Base-by-base conservation (phyloP, 768 basidiomycete genomes). In the Tremella fuciformis region DNA sequence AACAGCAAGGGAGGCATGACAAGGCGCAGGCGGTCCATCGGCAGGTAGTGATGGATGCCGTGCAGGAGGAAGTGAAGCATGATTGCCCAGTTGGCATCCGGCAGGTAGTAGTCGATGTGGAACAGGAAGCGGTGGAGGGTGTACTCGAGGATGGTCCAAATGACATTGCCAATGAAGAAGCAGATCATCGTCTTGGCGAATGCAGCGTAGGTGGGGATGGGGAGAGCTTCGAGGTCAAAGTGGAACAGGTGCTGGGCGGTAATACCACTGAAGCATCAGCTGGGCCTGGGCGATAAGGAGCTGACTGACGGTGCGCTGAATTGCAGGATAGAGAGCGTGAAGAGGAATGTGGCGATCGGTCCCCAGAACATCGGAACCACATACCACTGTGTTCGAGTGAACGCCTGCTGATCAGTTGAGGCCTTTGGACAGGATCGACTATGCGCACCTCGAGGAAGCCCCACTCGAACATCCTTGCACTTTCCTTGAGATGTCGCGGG, bases 1-100 rank as follows among this genome's bases (percentile, higher is more conserved):
- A 99, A 99, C 57, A 98, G 74, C 2, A 82, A 69, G 1, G 96
- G 96, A 1, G 96, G 96, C 96, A 99, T 99, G 69, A 98, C 96
- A 37, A 99, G 85, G 63, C 96, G 84, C 70, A 97, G 79, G 57
- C 90, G 81, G 73, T 96, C 92, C 92, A 97, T 96, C 15, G 92
- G 96, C 63, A 99, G 80, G 72, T 93, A 99, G 77, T 99, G 96
- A 74, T 99, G 96, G 37, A 99, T 85, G 15, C 96, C 96, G 71
- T 98, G 96, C 74, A 90, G 80, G 69, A 89, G 74, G 79, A 99
- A 99, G 74, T 99, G 96, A 22, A 97, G 74, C 42, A 85, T 84
- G 70, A 98, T 81, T 78, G 87, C 89, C 52, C 80, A 78, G 4
- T 87, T 86, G 57, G 79, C 81, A 77, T 99, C 96, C 1, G 96